These are phyloP conservation scores for Pythium oligandrum DNA, from an alignment of 352 stramenopile species.

Conservation along the genomic window DNA sequence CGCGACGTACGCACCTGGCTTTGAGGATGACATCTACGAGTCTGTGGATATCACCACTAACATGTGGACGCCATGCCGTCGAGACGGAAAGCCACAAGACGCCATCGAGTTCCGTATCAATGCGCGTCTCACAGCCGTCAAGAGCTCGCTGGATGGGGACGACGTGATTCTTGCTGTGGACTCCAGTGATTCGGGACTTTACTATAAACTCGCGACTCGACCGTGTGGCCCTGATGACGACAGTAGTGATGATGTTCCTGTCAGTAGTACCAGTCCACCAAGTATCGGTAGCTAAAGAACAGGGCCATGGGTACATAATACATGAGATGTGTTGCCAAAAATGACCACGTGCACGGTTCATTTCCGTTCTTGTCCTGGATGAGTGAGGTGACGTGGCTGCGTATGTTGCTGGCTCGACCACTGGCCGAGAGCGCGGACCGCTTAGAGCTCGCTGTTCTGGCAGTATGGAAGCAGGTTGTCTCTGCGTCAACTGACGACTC, in stretches of 20 bases:
- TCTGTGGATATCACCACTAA: slow-evolving; percentile 16
- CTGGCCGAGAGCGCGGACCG: too few relatives aligned
- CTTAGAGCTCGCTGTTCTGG: too few relatives aligned
- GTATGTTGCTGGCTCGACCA: neutral
- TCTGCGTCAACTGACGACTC: too few relatives aligned
- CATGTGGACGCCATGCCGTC: slow-evolving; percentile 22
- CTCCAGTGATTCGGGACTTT: slow-evolving; percentile 22
- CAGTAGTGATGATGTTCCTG: neutral
- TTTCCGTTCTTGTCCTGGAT: neutral
- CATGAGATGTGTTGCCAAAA: neutral
- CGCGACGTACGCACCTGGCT: slow-evolving; percentile 13
- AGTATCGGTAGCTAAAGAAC: neutral
- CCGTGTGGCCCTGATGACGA: slow-evolving; percentile 6
- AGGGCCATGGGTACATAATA: neutral
- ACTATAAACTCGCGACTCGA: slow-evolving; percentile 24
- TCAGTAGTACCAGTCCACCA: neutral
- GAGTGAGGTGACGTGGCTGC: neutral
- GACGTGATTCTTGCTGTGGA: slow-evolving; percentile 30
- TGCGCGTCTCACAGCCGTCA: slow-evolving; percentile 18
- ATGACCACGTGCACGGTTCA: neutral
- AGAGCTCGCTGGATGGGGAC: slow-evolving; percentile 7
- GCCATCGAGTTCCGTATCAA: slow-evolving; percentile 21
- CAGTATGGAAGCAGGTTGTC: too few relatives aligned
- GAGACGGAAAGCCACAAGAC: neutral
- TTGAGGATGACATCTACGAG: slow-evolving; percentile 23